Evolutionary conservation across 169 alveolate genomes (phyloP).

Genomic region (Besnoitia besnoiti): DNA sequence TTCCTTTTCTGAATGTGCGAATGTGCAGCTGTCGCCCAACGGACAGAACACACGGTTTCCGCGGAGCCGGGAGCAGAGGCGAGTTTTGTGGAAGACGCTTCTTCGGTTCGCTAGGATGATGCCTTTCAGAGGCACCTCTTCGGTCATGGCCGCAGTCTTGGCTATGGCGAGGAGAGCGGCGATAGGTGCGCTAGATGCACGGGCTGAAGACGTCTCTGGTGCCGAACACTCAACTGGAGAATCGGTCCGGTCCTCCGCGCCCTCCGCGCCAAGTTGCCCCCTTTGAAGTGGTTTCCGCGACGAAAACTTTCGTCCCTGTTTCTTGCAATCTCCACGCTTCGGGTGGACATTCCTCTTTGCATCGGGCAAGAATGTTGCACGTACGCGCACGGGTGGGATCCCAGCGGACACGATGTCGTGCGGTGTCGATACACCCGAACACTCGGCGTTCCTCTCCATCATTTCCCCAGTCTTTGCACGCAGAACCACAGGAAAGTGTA

Average conservation of each 20-base stretch:
- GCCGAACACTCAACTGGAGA: neutral
- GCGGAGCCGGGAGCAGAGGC: slow-evolving; percentile 56
- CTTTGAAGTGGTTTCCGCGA: neutral
- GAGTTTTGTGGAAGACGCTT: slow-evolving; percentile 54
- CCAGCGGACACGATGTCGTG: neutral
- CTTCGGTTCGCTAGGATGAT: slow-evolving; percentile 57
- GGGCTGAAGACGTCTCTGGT: neutral
- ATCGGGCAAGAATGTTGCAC: neutral
- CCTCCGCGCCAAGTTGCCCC: neutral
- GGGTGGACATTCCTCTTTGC: neutral
- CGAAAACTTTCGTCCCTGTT: neutral
- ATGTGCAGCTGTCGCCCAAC: slow-evolving; percentile 43
- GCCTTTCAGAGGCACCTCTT: slow-evolving; percentile 58
- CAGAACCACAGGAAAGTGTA: too few relatives aligned
- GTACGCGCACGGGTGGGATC: neutral
- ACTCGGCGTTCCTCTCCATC: neutral
- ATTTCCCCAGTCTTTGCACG: too few relatives aligned
- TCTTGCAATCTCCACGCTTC: neutral
- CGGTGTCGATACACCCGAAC: neutral
- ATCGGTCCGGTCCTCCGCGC: neutral
- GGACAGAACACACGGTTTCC: slow-evolving; percentile 27
- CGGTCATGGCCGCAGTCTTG: neutral
- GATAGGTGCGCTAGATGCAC: neutral
- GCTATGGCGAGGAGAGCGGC: neutral
- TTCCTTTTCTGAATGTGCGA: slow-evolving; percentile 49